Evolutionary conservation across 1,284 basidiomycete species (phyloP).

Genomic region (Phylloboletellus chloephorus): DNA sequence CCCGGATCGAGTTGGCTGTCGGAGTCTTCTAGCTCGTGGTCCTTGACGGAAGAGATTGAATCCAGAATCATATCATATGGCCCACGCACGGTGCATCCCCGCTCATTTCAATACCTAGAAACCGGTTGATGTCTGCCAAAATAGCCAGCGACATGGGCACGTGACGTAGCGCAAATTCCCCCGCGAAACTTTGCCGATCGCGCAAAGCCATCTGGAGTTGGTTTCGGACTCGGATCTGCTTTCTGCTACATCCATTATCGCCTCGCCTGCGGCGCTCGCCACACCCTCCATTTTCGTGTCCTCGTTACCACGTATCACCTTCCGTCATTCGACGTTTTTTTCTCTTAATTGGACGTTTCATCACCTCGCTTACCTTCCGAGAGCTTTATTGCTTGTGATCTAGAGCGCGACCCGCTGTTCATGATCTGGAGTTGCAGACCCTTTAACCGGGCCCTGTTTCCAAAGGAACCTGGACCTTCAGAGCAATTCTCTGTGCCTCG

Average conservation of each 20-base stretch:
- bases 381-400: conserved; percentile 24
- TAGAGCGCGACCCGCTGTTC: conserved; percentile 16
- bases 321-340: conserved; percentile 23
- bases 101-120: background rate
- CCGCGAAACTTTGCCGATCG: conserved; percentile 15
- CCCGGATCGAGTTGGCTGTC: conserved; percentile 20
- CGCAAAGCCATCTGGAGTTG: background rate
- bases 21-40: background rate
- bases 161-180: conserved; percentile 5
- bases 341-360: conserved; percentile 22
- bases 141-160: conserved; percentile 1
- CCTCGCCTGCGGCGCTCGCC: conserved; percentile 26
- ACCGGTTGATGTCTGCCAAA: too few relatives aligned
- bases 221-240: conserved; percentile 13
- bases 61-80: background rate
- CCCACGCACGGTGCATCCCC: background rate
- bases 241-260: conserved; percentile 8
- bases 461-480: conserved; percentile 20
- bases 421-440: conserved; percentile 25
- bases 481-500: conserved; percentile 20
- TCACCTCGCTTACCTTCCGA: conserved; percentile 8
- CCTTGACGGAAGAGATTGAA: background rate
- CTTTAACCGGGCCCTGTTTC: conserved; percentile 21
- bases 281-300: conserved; percentile 12
- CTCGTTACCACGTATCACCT: conserved; percentile 23